These are phyloP conservation scores for Annona cherimola DNA, from an alignment of 164 flowering plant species.

Conservation along the genomic window DNA sequence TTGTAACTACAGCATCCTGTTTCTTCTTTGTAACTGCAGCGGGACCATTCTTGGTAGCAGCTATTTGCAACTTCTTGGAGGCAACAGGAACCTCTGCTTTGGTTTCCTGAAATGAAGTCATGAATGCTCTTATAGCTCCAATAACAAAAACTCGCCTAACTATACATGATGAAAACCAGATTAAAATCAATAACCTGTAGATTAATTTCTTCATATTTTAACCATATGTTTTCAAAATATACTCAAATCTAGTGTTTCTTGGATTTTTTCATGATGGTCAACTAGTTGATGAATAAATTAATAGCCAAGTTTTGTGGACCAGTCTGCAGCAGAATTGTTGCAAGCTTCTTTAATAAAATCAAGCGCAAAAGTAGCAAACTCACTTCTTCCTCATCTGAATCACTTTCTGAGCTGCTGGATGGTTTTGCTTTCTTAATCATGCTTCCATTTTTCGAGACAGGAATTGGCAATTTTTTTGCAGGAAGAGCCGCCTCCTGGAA, in stretches of 20 bases:
- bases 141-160: no score
- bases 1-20: slow-evolving; percentile 2
- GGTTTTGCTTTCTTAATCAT: slow-evolving; percentile 20
- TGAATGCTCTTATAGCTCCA: no score
- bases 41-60: slow-evolving; percentile 15
- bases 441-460: slow-evolving; percentile 22
- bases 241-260: no score
- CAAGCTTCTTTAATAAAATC: not conserved
- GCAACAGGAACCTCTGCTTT: slow-evolving; percentile 13
- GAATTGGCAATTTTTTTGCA: slow-evolving; percentile 12
- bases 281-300: no score
- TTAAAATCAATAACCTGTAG: no score
- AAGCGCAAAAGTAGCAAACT: not conserved
- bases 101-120: slow-evolving; percentile 11
- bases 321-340: not conserved
- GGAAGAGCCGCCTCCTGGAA: slow-evolving; percentile 23
- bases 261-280: no score
- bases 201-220: no score
- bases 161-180: no score
- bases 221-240: no score
- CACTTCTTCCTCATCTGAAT: slow-evolving; percentile 26
- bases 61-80: slow-evolving; percentile 12
- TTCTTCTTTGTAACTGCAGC: slow-evolving; percentile 14
- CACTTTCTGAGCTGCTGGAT: slow-evolving; percentile 23
- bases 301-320: not conserved